Evolutionary conservation across 1,284 basidiomycete genomes (phyloP), one percentile per base, ranked within the genome.

Genomic region (Irpex sp.): DNA sequence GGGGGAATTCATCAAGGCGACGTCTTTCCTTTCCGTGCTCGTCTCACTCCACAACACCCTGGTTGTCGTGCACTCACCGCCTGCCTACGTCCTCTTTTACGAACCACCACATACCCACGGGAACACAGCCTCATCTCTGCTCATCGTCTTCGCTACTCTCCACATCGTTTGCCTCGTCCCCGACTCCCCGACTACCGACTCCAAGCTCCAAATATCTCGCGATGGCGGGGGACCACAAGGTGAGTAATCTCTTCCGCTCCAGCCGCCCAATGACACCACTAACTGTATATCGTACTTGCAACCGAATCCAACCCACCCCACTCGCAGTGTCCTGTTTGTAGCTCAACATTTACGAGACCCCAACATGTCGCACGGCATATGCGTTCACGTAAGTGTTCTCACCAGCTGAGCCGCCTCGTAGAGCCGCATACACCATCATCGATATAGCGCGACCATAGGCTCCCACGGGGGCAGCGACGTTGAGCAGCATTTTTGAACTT

Each of bases 351-450:
- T 73, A 95, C 93, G 17, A 82, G 93, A 60, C 93, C 93, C 37
- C 93, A 95, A 70, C 93, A 95, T 85, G 93, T 95, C 63, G 92
- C 92, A 7, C 79, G 93, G 61, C 93, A 95, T 77, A 92, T 95
- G 85, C 86, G 93, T 72, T 93, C 92, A 68, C 93, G 90, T 92
- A 78, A 77, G 90, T 87, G 13, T 47, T 54, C 55, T 35, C 61
- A 58, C 7, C 15, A 15, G 8, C 39, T 43, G 8, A 9, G 39
- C 39, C 39, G 5, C 39, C 39, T 43, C 39, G 15, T 43, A 9
- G 11, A 43, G 15, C 11, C 39, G 39, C 39, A 43, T 43, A 43
- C 39, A 43, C 39, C 8, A 15, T 15, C 39, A 43, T 43, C 39
- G 39, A 43, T 43, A 43, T 43, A 43, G 39, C 39, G 8, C 39